Conservation (phyloP, 331 rosid genomes). For the Spiraea crenata region DNA sequence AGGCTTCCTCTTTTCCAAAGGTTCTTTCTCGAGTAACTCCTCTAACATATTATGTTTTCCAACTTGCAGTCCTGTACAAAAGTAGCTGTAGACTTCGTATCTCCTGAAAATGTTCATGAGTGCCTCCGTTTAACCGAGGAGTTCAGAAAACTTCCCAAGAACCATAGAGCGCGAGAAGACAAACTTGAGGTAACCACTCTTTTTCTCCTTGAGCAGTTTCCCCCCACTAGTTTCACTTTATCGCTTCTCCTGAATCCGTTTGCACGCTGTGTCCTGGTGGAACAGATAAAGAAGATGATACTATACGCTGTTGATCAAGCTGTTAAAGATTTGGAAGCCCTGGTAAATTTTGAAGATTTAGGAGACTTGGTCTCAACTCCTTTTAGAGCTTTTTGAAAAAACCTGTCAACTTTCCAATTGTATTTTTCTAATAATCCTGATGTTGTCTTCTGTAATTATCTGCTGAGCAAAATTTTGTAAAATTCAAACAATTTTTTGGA, state of each 20-base stretch:
- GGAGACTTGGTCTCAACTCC: conserved; percentile 6
- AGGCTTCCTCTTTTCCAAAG: not conserved
- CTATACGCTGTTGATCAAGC: conserved; percentile 62
- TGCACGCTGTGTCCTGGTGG: conserved; percentile 26
- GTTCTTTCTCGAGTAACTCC: not conserved
- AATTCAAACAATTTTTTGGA: not conserved
- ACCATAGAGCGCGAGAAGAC: conserved; percentile 87
- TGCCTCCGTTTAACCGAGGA: conserved; percentile 79
- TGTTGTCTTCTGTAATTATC: not conserved
- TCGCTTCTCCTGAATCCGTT: not conserved
- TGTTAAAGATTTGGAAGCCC: conserved; percentile 43
- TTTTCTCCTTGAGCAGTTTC: not conserved
- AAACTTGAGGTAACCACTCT: conserved; percentile 75
- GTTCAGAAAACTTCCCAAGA: conserved; percentile 78
- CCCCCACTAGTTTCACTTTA: not conserved
- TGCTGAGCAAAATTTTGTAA: not conserved
- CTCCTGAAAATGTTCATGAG: conserved; percentile 77
- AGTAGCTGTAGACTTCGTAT: conserved; percentile 90
- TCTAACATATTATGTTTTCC: conserved; percentile 6
- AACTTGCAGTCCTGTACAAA: conserved; percentile 80
- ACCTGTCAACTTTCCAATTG: not conserved
- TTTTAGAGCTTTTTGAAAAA: not conserved
- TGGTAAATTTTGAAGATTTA: not conserved
- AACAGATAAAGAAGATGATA: conserved; percentile 88
- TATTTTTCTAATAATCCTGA: not conserved